Conservation (phyloP, 1,284 basidiomycete genomes). For the Apiotrichum gracile region DNA sequence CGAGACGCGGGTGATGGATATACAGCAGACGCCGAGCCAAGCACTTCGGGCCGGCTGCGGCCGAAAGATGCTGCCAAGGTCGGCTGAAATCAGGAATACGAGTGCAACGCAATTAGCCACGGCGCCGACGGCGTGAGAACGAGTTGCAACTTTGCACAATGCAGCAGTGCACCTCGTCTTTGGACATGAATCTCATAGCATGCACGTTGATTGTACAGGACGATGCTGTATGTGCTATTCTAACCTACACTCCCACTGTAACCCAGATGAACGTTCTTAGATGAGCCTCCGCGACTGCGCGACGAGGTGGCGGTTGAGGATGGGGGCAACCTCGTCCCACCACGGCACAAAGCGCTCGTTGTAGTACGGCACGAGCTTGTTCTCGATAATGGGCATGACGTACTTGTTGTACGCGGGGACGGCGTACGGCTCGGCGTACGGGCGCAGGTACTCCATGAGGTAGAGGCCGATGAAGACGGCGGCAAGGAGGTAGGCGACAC, state of each 20-base stretch:
- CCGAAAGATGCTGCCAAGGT: no score
- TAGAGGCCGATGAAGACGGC: conserved; percentile 2
- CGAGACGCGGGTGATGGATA: neutral
- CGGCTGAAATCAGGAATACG: no score
- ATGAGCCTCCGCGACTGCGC: neutral
- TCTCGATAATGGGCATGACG: neutral
- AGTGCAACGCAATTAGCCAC: no score
- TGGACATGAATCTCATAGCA: no score
- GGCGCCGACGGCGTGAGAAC: no score
- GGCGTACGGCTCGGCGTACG: neutral
- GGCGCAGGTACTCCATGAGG: neutral
- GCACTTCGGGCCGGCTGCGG: neutral
- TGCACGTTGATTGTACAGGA: no score
- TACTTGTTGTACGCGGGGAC: neutral
- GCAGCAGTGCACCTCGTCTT: no score
- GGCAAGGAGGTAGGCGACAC: neutral
- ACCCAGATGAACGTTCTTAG: neutral
- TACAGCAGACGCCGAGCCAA: neutral
- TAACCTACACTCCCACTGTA: neutral
- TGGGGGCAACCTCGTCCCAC: neutral
- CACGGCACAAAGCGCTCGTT: neutral
- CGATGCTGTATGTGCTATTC: neutral
- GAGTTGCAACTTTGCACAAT: no score
- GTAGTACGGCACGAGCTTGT: neutral
- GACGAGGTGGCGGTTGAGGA: neutral